Evolutionary conservation across 2,329 filamentous ascomycete species (phyloP), one percentile per base, ranked within the genome.

Genomic region (Aspergillus glaucus): DNA sequence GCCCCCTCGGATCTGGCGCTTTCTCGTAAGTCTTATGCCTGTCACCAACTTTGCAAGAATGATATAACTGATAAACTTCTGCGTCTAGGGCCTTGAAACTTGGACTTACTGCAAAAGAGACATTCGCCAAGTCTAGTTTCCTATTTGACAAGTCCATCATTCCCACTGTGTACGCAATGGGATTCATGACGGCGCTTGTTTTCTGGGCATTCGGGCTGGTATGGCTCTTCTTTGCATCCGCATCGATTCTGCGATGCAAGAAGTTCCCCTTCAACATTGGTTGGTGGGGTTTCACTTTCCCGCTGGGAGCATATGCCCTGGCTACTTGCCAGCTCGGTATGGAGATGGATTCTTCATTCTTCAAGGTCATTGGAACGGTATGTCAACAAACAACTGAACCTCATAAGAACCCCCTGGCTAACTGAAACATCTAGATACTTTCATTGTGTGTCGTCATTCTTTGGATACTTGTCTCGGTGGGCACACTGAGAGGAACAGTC

Each of bases 1-100:
- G 84, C 0, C 82, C 84, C 0, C 67, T 86, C 2, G 83, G 83
- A 0, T 80, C 84, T 62, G 83, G 82, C 12, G 80, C 79, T 1
- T 86, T 78, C 59, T 77, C 70, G 48, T 62, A 63, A 42, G 59
- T 9, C n/a, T 26, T 15, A 12, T 12, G 26, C 26, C 26, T 10
- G 26, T 5, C 26, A 19, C 12, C 12, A 14, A 8, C 17, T 2
- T 7, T 37, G 3, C 14, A 15, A 12, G 24, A 37, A 17, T 4
- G n/a, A 3, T 36, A 15, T 36, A 6, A 9, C 6, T 36, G 34
- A 34, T 34, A 40, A 7, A 32, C 28, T 39, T 24, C 8, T 4
- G 14, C 24, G 24, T 24, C 10, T 12, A 52, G 62, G 4, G 76
- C 78, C 43, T 70, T 77, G 62, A 71, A 77, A 53, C 59, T 69